These are phyloP conservation scores for Suzukiozyma palmioleophila DNA, from an alignment of 1,139 yeast species.

Conservation along the genomic window DNA sequence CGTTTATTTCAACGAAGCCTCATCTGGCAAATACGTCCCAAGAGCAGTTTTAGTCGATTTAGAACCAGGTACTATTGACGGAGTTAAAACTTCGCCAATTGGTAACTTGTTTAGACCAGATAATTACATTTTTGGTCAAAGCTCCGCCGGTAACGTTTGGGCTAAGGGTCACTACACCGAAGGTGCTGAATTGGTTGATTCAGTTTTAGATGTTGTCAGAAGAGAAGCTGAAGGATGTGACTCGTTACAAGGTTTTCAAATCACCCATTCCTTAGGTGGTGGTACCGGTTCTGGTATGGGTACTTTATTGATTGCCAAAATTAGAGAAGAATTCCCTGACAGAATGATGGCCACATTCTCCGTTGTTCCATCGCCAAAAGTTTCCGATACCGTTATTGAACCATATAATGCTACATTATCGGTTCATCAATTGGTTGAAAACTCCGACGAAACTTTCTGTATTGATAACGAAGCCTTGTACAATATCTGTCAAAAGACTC, in stretches of 20 bases:
- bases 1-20: constrained; percentile 56
- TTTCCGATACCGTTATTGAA: constrained; percentile 89
- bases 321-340: constrained; percentile 86
- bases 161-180: constrained; percentile 96
- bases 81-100: constrained; percentile 69
- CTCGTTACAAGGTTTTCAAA: constrained; percentile 90
- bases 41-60: constrained; percentile 89
- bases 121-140: constrained; percentile 82
- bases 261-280: constrained; percentile 91
- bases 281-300: constrained; percentile 98
- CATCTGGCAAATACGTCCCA: constrained; percentile 84
- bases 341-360: constrained; percentile 96
- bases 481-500: constrained; percentile 81
- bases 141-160: constrained; percentile 95
- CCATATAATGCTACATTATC: constrained; percentile 92
- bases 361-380: constrained; percentile 87
- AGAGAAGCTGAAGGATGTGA: constrained; percentile 94
- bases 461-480: constrained; percentile 91
- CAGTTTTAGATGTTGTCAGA: constrained; percentile 83
- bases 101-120: constrained; percentile 90
- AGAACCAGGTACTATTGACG: constrained; percentile 91
- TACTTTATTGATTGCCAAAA: constrained; percentile 71
- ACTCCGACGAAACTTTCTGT: constrained; percentile 90
- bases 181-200: constrained; percentile 90
- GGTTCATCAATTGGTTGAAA: constrained; percentile 87